Conservation (phyloP, 805 yeast species). For the Candida ipomoeae region DNA sequence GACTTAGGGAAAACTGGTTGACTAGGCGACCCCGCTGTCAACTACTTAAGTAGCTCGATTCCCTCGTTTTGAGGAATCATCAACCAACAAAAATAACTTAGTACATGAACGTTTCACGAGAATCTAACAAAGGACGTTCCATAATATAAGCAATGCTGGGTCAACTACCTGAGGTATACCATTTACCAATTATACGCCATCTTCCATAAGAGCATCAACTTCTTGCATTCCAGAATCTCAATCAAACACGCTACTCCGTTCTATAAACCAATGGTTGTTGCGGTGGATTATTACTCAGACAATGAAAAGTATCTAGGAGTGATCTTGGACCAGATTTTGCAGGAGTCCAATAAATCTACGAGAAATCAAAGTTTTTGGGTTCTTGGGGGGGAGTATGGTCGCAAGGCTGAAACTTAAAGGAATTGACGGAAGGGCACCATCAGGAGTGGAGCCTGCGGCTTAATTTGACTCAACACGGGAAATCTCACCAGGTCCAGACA, state of each 20-base stretch:
- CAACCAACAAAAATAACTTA: too few species aligned
- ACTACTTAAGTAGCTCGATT: too few species aligned
- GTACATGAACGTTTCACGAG: too few species aligned
- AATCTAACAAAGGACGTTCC: background rate
- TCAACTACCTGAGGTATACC: constrained; percentile 32
- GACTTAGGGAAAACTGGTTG: too few species aligned
- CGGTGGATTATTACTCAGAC: constrained; percentile 85
- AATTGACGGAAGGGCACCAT: constrained; percentile 4
- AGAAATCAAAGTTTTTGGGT: background rate
- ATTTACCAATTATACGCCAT: constrained; percentile 41
- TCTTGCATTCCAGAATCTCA: constrained; percentile 78
- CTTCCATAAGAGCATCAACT: constrained; percentile 71
- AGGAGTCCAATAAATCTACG: constrained; percentile 55
- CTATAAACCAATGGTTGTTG: constrained; percentile 80
- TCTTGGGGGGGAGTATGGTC: background rate
- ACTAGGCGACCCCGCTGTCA: too few species aligned
- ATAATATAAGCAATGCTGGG: too few species aligned
- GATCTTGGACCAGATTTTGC: constrained; percentile 73
- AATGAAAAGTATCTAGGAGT: constrained; percentile 88
- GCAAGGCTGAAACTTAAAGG: constrained; percentile 1
- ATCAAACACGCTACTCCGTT: constrained; percentile 87
- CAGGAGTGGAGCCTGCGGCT: constrained; percentile 1
- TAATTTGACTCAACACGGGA: constrained; percentile 3
- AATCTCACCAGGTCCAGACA: constrained; percentile 5
- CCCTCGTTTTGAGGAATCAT: too few species aligned